Base-by-base conservation (phyloP, 1,284 basidiomycete species). In the Puccinia horiana region DNA sequence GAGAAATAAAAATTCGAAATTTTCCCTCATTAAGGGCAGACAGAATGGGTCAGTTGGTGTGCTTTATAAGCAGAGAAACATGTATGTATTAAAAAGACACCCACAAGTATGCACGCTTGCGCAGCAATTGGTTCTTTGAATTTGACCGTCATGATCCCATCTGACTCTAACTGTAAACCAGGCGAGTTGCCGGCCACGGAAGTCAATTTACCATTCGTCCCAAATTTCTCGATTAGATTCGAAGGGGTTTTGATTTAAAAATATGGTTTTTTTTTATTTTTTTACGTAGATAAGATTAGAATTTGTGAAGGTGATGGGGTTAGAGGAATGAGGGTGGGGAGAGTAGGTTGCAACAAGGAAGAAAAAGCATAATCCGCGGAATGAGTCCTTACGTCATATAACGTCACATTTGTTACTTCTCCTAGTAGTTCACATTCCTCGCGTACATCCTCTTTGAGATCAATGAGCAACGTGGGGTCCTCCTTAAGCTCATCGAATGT, bases 111-210 rank as follows among this genome's bases (percentile, higher is more conserved):
- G 85, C 96, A 99, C 5, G 94, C 94, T 86, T 94, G 91, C 0
- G 96, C 96, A 78, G 94, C 92, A 2, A 94, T 85, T 6, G 93
- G 90, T 84, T 96, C 94, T 83, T 92, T 92, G 89, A 98, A 99
- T 85, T 96, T 96, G 83, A 99, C 92, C 0, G 95, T 96, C 91
- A 99, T 98, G 81, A 99, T 88, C 1, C 97, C 97, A 58, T 98
- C 95, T 32, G 92, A 89, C 87, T 99, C 97, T 88, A 92, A 91
- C 95, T 98, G 87, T 77, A 40, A 52, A 72, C 44, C 29, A 29
- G 26, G 37, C 16, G 42, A 16, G 18, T 20, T 9, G 63, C 63
- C 63, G 35, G 35, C 32, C 35, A 67, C 61, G 32, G 16, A 67
- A 67, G 63, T 67, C 63, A 67, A 40, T 42, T 40, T 42, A 35